Evolutionary conservation across 108 stramenopile genomes (phyloP).

Genomic region (Nannochloropsis gaditana): DNA sequence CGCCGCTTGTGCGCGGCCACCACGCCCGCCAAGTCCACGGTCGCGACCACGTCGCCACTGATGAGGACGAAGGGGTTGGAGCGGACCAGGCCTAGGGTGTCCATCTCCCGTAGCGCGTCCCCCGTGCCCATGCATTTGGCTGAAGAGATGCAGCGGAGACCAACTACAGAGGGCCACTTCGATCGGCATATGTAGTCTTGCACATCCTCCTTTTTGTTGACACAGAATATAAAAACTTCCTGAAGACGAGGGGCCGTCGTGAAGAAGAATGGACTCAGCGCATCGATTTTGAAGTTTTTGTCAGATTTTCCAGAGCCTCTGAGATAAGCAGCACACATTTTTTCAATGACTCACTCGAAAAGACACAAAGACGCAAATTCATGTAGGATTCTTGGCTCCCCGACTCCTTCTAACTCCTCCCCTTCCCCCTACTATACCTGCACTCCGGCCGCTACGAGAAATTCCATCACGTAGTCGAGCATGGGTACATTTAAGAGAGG

Average conservation of each 20-base stretch:
- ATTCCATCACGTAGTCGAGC: constrained; percentile 86
- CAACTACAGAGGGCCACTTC: constrained; percentile 22
- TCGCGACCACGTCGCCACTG: constrained; percentile 83
- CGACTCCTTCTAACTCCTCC: constrained; percentile 43
- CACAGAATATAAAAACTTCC: constrained; percentile 62
- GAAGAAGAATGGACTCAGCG: constrained; percentile 32
- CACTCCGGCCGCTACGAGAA: constrained; percentile 74
- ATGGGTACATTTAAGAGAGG: constrained; percentile 87
- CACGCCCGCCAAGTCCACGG: constrained; percentile 64
- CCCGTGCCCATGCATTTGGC: constrained; percentile 64
- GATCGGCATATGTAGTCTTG: constrained; percentile 38
- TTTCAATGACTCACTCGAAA: too few relatives aligned
- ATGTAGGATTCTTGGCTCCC: neutral
- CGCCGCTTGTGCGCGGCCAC: constrained; percentile 62
- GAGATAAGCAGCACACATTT: too few relatives aligned
- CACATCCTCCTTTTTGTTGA: constrained; percentile 50
- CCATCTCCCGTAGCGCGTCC: constrained; percentile 89
- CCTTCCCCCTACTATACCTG: constrained; percentile 32
- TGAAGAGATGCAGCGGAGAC: constrained; percentile 48
- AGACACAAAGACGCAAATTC: too few relatives aligned
- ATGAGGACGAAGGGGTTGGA: constrained; percentile 93
- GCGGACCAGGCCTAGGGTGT: constrained; percentile 79
- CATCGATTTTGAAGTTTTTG: too few relatives aligned
- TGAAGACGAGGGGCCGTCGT: constrained; percentile 35
- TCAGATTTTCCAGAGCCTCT: too few relatives aligned